Conservation (phyloP, 768 basidiomycete species). For the Tricholoma furcatifolium region DNA sequence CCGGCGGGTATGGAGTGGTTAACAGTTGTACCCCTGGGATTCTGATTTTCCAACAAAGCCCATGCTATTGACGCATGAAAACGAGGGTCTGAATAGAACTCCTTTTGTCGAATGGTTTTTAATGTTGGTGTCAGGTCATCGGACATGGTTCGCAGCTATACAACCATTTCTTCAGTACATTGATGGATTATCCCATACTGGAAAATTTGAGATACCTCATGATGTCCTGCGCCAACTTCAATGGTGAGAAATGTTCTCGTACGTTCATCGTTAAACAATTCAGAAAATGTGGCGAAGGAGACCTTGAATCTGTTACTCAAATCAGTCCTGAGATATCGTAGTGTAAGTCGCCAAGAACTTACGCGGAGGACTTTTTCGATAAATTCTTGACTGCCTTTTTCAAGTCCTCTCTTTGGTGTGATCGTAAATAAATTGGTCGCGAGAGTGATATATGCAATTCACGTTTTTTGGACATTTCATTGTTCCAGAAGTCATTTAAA, state of each 20-base stretch:
- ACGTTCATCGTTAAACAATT: constrained; percentile 75
- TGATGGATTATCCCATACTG: neutral
- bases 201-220: constrained; percentile 47
- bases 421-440: constrained; percentile 74
- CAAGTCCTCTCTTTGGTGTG: constrained; percentile 77
- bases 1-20: neutral
- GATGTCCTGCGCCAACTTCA: constrained; percentile 83
- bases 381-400: constrained; percentile 56
- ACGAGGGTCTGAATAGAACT: constrained; percentile 76
- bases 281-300: constrained; percentile 72
- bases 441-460: constrained; percentile 87
- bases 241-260: constrained; percentile 80
- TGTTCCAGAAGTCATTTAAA: constrained; percentile 43
- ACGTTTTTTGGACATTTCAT: constrained; percentile 16
- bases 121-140: constrained; percentile 59
- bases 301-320: constrained; percentile 53
- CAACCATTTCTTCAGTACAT: constrained; percentile 2
- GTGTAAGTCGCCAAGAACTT: constrained; percentile 21
- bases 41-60: constrained; percentile 56
- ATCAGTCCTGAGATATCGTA: neutral
- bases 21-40: neutral
- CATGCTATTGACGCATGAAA: constrained; percentile 92
- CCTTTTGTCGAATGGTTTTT: constrained; percentile 62
- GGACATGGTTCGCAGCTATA: constrained; percentile 60
- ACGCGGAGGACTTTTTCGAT: constrained; percentile 48